These are phyloP conservation scores for Wickerhamia fluorescens DNA, from an alignment of 805 yeast genomes.

Conservation along the genomic window DNA sequence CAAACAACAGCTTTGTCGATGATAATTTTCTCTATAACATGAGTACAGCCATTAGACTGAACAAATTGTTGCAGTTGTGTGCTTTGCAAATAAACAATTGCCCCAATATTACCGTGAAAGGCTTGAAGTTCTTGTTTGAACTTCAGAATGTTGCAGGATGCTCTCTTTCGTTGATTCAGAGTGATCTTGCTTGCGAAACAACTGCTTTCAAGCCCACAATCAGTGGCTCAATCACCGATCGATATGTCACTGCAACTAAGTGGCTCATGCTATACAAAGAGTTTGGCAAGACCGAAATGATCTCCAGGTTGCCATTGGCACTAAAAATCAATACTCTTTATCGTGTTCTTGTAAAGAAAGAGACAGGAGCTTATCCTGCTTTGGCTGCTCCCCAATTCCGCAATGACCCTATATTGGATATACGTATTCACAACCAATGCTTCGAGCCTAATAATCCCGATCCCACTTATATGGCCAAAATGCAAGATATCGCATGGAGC, in stretches of 20 bases:
- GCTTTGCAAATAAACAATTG: constrained; percentile 19
- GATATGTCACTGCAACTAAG: constrained; percentile 6
- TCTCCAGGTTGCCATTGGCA: constrained; percentile 7
- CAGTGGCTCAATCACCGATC: constrained; percentile 1
- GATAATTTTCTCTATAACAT: constrained; percentile 24
- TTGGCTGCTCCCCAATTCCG: neutral
- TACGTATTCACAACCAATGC: too few relatives aligned
- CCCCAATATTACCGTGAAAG: constrained; percentile 1
- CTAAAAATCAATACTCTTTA: constrained; percentile 5
- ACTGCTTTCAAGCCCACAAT: constrained; percentile 1
- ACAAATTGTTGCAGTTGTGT: constrained; percentile 13
- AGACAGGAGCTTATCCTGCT: neutral
- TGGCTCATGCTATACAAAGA: constrained; percentile 7
- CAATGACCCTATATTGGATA: neutral
- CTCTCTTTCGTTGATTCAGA: constrained; percentile 6
- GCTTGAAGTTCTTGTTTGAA: neutral
- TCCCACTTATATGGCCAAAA: too few relatives aligned
- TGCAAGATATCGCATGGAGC: too few relatives aligned
- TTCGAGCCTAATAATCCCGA: too few relatives aligned
- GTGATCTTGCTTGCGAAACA: constrained; percentile 1
- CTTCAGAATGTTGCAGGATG: neutral
- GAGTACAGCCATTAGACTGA: constrained; percentile 10
- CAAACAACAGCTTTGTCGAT: constrained; percentile 20
- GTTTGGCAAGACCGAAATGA: constrained; percentile 1
- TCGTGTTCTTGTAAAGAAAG: neutral